These are phyloP conservation scores for Linnemannia hyalina DNA, from an alignment of 192 early-diverging fungal species.

Conservation along the genomic window DNA sequence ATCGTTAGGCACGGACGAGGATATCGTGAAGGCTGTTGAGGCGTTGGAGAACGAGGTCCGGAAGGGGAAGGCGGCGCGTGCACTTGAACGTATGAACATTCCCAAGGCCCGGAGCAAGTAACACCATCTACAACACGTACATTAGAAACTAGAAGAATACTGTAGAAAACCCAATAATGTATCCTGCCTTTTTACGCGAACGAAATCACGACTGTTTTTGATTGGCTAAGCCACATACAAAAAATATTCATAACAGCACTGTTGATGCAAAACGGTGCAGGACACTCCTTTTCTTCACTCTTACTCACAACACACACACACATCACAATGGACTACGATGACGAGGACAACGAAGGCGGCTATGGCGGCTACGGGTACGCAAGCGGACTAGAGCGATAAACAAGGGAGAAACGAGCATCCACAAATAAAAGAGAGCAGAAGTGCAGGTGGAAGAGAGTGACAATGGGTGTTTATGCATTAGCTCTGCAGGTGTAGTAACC, in stretches of 20 bases:
- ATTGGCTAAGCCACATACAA: not conserved
- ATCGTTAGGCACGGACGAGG: conserved; percentile 14
- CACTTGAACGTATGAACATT: conserved; percentile 21
- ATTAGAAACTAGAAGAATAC: not conserved
- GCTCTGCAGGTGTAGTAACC: too few relatives aligned
- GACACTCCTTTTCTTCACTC: not conserved
- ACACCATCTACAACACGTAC: not conserved
- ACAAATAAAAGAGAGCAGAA: not conserved
- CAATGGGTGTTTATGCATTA: too few relatives aligned
- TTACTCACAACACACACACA: not conserved
- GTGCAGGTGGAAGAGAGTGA: not conserved
- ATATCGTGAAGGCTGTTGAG: conserved; percentile 30
- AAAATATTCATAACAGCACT: not conserved
- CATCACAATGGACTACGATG: conserved; percentile 40
- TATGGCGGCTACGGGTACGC: conserved; percentile 44
- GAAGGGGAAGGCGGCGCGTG: not conserved
- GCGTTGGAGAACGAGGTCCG: conserved; percentile 29
- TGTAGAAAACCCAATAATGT: not conserved
- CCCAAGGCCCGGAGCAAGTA: not conserved
- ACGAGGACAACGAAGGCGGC: conserved; percentile 32
- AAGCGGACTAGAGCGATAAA: not conserved
- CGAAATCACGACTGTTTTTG: not conserved
- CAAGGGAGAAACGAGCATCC: too few relatives aligned
- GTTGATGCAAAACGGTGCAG: not conserved
- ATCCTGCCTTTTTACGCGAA: too few relatives aligned